Evolutionary conservation across 2,329 filamentous ascomycete genomes (phyloP), one percentile per base, ranked within the genome.

Genomic region (Arthrobotrys sphaeroides): DNA sequence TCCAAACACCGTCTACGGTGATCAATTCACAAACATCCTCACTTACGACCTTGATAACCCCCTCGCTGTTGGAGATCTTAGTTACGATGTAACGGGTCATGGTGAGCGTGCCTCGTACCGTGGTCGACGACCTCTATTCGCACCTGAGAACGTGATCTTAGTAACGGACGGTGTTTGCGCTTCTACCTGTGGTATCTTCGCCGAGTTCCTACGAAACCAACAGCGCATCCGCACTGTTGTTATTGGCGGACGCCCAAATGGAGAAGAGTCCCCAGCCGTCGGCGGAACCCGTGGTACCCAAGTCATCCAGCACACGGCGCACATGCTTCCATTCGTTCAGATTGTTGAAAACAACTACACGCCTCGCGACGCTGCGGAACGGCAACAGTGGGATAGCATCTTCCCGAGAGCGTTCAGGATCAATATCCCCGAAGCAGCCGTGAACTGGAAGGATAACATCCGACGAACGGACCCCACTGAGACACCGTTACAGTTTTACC

Each of bases 211-310:
- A 83, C 84, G 84, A 5, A 81, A 83, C 70, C 83, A 84, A 68
- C 84, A 83, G 31, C 85, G 86, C 20, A 85, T 90, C 1, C 86
- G 86, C 77, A 86, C 86, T 36, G 84, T 90, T 49, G 84, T 84
- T 0, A 83, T 89, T 22, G 89, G 90, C 7, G 90, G 90, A 1
- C 86, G 87, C 0, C 86, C 89, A 0, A 81, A 82, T 9, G 78
- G 83, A 0, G 83, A 82, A 2, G 51, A 55, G 0, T 67, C 70
- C 1, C 45, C 60, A 3, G 85, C 84, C 3, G 84, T 90, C 16
- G 88, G 89, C n/a, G 90, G 89, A n/a, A 85, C 88, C 53, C 88
- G 90, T 78, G 90, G 89, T 31, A 82, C 83, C 0, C 83, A 85
- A 70, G 57, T 74, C 22, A 74, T 74, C 57, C 70, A 74, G 57